Evolutionary conservation across 352 stramenopile genomes (phyloP).

Genomic region (Phytophthora pseudosyringae): DNA sequence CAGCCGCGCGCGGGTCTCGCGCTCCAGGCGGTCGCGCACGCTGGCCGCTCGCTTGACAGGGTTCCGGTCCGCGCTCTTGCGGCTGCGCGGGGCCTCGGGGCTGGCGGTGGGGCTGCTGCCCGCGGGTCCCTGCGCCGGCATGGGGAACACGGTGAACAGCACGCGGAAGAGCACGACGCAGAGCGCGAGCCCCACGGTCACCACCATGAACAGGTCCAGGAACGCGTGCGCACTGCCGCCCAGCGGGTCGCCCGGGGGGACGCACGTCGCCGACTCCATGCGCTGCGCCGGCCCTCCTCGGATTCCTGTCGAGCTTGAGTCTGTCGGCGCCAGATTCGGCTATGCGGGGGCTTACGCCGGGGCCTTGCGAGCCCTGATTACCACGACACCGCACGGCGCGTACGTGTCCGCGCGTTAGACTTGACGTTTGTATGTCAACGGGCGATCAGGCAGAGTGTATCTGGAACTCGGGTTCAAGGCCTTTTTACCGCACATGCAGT

Average conservation of each 20-base stretch:
- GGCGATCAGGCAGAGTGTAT: conserved; percentile 18
- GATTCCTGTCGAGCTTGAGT: neutral
- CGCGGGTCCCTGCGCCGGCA: conserved; percentile 3
- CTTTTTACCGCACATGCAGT: neutral
- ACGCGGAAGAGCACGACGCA: conserved; percentile 73
- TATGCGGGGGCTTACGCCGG: conserved; percentile 17
- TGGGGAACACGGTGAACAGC: conserved; percentile 57
- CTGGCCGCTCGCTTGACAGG: conserved; percentile 40
- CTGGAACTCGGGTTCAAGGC: neutral
- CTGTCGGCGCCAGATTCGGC: conserved; percentile 17
- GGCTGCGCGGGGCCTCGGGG: conserved; percentile 13
- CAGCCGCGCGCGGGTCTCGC: conserved; percentile 61
- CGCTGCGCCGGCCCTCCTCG: neutral
- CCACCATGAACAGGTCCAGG: conserved; percentile 69
- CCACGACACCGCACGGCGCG: conserved; percentile 1
- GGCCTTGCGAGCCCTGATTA: conserved; percentile 18
- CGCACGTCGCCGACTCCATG: conserved; percentile 31
- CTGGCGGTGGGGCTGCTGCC: neutral
- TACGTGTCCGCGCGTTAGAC: conserved; percentile 4
- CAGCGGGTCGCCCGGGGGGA: conserved; percentile 7
- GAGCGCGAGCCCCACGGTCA: conserved; percentile 66
- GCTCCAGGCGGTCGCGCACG: conserved; percentile 69
- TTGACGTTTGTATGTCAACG: conserved; percentile 29
- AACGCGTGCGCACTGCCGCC: conserved; percentile 41
- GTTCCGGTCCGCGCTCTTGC: conserved; percentile 15